These are phyloP conservation scores for Castanopsis chinensis DNA, from an alignment of 306 rosid species.

Conservation along the genomic window DNA sequence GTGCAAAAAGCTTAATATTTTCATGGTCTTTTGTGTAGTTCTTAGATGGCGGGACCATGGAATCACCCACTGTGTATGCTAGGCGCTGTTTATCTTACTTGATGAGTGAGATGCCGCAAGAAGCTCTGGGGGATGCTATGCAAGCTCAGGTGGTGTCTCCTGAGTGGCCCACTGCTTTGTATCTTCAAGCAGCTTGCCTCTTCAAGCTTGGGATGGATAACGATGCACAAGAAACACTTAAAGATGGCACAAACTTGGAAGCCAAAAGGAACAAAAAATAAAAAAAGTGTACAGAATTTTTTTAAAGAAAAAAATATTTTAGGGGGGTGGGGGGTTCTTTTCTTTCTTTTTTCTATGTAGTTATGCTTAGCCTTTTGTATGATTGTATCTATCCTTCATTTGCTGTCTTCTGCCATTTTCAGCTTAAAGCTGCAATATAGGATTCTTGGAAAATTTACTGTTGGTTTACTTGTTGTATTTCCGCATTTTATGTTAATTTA, in stretches of 20 bases:
- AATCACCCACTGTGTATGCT: constrained; percentile 89
- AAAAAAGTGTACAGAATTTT: constrained; percentile 41
- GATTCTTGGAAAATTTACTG: constrained; percentile 19
- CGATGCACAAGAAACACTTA: constrained; percentile 93
- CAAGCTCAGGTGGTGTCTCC: constrained; percentile 94
- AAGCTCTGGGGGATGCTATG: constrained; percentile 92
- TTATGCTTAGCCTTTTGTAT: constrained; percentile 1
- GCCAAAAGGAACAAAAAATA: constrained; percentile 63
- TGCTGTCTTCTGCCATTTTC: constrained; percentile 17
- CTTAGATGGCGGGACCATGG: constrained; percentile 94
- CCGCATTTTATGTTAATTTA: not conserved
- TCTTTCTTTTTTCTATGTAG: not conserved
- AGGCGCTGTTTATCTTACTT: constrained; percentile 82
- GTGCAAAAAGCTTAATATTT: not conserved
- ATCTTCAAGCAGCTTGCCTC: constrained; percentile 92
- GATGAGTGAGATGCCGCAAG: constrained; percentile 76
- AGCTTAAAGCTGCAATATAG: constrained; percentile 22
- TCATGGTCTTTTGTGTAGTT: constrained; percentile 45
- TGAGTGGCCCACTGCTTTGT: constrained; percentile 86
- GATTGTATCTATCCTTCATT: constrained; percentile 27
- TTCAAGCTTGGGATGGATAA: constrained; percentile 84
- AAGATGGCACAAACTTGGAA: constrained; percentile 82
- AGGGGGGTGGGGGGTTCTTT: not conserved
- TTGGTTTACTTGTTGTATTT: constrained; percentile 8
- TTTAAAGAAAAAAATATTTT: not conserved